These are phyloP conservation scores for Sordariomycetes sp. DNA, from an alignment of 2,329 filamentous ascomycete genomes.

Conservation along the genomic window DNA sequence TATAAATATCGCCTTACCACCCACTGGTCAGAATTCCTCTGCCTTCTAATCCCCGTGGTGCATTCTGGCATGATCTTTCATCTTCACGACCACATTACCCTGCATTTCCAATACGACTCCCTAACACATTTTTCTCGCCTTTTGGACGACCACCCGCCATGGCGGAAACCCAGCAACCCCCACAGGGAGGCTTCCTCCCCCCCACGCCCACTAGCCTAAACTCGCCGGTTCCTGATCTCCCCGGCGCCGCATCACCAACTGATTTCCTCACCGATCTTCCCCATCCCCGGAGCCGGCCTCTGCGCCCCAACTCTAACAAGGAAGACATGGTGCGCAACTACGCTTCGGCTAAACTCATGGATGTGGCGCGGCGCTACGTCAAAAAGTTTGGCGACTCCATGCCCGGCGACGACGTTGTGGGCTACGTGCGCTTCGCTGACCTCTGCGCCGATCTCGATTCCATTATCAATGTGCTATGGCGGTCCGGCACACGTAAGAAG, in stretches of 20 bases:
- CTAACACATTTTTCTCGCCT: neutral
- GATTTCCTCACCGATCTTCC: conserved; percentile 29
- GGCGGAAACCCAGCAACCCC: conserved; percentile 10
- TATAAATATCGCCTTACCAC: too few relatives aligned
- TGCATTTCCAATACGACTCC: neutral
- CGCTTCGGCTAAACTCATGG: conserved; percentile 36
- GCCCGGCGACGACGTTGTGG: conserved; percentile 31
- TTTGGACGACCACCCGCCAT: conserved; percentile 7
- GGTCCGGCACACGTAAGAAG: conserved; percentile 69
- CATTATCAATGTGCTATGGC: conserved; percentile 72
- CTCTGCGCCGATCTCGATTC: conserved; percentile 62
- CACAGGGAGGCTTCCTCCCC: conserved; percentile 38
- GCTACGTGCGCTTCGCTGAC: conserved; percentile 50
- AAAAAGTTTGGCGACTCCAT: conserved; percentile 40
- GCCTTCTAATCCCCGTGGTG: neutral
- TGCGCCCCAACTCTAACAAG: conserved; percentile 43
- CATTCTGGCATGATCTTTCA: too few relatives aligned
- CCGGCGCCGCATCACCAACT: conserved; percentile 25
- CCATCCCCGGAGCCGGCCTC: conserved; percentile 36
- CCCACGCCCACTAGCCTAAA: conserved; percentile 23
- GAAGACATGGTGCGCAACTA: conserved; percentile 47
- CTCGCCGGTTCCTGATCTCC: conserved; percentile 35
- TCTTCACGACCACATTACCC: neutral
- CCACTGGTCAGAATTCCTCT: neutral
- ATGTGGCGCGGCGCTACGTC: conserved; percentile 43